Percentiles rank a stretch among this genome's conserved stretches.
These are phyloP conservation scores for Pogostemon cablin DNA, from an alignment of 257 asterid genomes.

Conservation along the genomic window DNA sequence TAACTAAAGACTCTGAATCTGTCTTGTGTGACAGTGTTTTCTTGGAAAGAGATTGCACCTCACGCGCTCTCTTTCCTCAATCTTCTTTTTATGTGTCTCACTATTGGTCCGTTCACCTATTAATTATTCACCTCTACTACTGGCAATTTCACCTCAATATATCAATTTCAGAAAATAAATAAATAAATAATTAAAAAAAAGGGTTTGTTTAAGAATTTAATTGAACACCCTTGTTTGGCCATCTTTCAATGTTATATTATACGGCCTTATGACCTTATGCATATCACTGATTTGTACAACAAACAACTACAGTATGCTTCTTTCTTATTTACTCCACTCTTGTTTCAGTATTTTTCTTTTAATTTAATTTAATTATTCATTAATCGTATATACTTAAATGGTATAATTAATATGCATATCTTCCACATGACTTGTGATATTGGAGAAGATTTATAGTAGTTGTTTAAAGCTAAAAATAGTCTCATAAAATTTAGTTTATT, in stretches of 20 bases:
- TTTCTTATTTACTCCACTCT: neutral
- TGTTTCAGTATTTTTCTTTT: constrained; percentile 4
- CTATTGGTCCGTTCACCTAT: constrained; percentile 27
- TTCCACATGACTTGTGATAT: no score
- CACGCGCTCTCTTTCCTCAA: constrained; percentile 34
- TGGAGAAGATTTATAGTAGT: no score
- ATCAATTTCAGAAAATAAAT: neutral
- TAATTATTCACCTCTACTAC: neutral
- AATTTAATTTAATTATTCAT: neutral
- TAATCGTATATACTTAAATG: neutral
- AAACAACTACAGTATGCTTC: neutral
- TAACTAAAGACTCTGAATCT: constrained; percentile 35
- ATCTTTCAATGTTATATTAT: no score
- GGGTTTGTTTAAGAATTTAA: constrained; percentile 10
- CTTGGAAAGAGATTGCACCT: constrained; percentile 43
- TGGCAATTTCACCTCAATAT: no score
- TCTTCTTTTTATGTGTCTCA: neutral
- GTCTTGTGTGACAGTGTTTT: constrained; percentile 42
- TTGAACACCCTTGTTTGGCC: no score
- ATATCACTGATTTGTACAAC: constrained; percentile 25
- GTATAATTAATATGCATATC: no score
- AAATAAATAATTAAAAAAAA: constrained; percentile 7
- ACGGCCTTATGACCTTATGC: neutral
- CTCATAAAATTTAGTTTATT: no score
- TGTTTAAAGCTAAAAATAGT: no score